Evolutionary conservation across 495 filamentous ascomycete genomes (phyloP).

Genomic region (Penicillium paradoxum): DNA sequence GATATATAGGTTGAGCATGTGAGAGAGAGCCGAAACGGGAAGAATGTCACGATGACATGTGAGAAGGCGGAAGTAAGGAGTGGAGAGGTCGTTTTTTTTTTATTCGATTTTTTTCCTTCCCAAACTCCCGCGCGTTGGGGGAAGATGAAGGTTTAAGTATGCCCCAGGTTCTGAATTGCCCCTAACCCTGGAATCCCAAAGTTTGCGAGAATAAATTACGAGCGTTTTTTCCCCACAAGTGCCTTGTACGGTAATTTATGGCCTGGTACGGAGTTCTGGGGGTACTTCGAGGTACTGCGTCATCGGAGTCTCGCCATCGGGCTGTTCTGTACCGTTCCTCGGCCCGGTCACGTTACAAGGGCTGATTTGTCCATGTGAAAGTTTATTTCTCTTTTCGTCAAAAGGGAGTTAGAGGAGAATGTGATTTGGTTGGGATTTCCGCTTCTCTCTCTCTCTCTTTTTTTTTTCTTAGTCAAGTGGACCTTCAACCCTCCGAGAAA

Average conservation of each 20-base stretch:
- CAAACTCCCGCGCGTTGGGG: conserved; percentile 20
- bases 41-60: conserved; percentile 4
- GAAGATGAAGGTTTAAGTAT: conserved; percentile 21
- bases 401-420: too few relatives aligned
- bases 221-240: neutral
- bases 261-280: too few relatives aligned
- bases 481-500: too few relatives aligned
- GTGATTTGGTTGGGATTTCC: too few relatives aligned
- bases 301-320: neutral
- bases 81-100: conserved; percentile 28
- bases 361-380: neutral
- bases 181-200: too few relatives aligned
- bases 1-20: conserved; percentile 1
- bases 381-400: too few relatives aligned
- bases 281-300: too few relatives aligned
- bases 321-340: neutral
- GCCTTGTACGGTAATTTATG: neutral
- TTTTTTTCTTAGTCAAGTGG: too few relatives aligned
- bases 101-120: conserved; percentile 10
- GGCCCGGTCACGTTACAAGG: conserved; percentile 8
- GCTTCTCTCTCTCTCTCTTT: too few relatives aligned
- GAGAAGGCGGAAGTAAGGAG: conserved; percentile 14
- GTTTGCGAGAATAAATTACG: conserved; percentile 5
- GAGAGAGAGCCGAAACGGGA: neutral
- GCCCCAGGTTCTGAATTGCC: neutral